Evolutionary conservation across 1,284 basidiomycete genomes (phyloP).

Genomic region (Cutaneotrichosporon curvatum): DNA sequence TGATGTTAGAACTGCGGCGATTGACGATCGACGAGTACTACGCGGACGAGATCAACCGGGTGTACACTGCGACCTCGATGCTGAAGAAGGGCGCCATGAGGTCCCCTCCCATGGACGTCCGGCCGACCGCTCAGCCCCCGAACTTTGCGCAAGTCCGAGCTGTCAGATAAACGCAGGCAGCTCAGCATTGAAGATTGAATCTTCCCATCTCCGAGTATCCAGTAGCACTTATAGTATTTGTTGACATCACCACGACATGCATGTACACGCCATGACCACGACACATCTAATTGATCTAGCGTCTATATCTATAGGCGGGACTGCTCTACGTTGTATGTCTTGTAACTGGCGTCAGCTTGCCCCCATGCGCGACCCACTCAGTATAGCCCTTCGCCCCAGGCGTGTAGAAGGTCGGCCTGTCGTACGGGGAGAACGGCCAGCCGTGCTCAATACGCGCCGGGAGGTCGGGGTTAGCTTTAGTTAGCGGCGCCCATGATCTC

Average conservation of each 20-base stretch:
- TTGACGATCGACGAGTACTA: background rate
- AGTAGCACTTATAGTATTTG: too few relatives aligned
- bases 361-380: slow-evolving; percentile 8
- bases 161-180: too few relatives aligned
- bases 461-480: slow-evolving; percentile 51
- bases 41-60: background rate
- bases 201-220: too few relatives aligned
- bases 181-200: too few relatives aligned
- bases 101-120: too few relatives aligned
- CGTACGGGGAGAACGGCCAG: slow-evolving; percentile 36
- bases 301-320: background rate
- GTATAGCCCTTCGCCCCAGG: slow-evolving; percentile 21
- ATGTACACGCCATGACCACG: too few relatives aligned
- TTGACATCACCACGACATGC: too few relatives aligned
- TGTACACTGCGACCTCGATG: background rate
- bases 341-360: slow-evolving; percentile 2
- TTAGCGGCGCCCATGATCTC: background rate
- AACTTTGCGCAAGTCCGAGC: too few relatives aligned
- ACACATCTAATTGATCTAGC: too few relatives aligned
- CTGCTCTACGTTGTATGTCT: background rate
- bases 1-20: background rate
- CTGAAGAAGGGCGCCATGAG: too few relatives aligned
- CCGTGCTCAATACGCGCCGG: slow-evolving; percentile 47
- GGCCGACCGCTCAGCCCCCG: too few relatives aligned
- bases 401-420: slow-evolving; percentile 33